Percentiles rank a stretch among this genome's conserved stretches.
Conservation (phyloP, 768 basidiomycete species). For the Lentinula lateritia region DNA sequence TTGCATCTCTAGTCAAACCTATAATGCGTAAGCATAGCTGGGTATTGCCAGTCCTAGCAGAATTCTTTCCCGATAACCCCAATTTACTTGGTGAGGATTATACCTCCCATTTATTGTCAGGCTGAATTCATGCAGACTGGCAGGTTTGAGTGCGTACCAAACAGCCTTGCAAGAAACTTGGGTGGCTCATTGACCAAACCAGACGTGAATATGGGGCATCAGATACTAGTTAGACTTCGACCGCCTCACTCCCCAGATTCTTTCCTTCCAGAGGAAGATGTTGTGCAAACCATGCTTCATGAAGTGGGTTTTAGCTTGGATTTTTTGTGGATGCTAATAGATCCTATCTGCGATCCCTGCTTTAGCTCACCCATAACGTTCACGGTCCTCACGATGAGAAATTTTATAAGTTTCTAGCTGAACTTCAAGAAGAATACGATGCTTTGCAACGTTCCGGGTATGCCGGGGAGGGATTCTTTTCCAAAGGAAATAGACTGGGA, state of each 20-base stretch:
- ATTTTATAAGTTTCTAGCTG: slow-evolving; percentile 69
- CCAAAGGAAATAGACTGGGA: slow-evolving; percentile 44
- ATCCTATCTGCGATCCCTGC: background rate
- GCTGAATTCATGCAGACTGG: background rate
- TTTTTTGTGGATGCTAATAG: background rate
- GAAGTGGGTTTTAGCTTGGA: slow-evolving; percentile 45
- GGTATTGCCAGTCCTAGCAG: slow-evolving; percentile 73
- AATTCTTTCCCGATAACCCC: slow-evolving; percentile 78
- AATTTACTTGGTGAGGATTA: slow-evolving; percentile 60
- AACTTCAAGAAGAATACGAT: slow-evolving; percentile 82
- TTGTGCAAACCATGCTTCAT: slow-evolving; percentile 85
- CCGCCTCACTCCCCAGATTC: slow-evolving; percentile 62
- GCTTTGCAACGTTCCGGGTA: slow-evolving; percentile 76
- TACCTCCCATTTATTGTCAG: background rate
- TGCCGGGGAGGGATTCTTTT: slow-evolving; percentile 85
- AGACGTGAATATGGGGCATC: slow-evolving; percentile 77
- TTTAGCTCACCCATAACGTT: slow-evolving; percentile 80
- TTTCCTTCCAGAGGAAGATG: slow-evolving; percentile 69
- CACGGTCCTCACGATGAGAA: slow-evolving; percentile 87
- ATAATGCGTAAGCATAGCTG: slow-evolving; percentile 87
- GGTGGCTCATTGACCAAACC: background rate
- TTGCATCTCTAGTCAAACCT: slow-evolving; percentile 82
- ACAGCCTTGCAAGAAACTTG: background rate
- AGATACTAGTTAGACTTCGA: slow-evolving; percentile 80
- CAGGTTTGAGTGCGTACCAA: slow-evolving; percentile 30